These are phyloP conservation scores for Narthecium ossifragum DNA, from an alignment of 106 monocot species.

Conservation along the genomic window DNA sequence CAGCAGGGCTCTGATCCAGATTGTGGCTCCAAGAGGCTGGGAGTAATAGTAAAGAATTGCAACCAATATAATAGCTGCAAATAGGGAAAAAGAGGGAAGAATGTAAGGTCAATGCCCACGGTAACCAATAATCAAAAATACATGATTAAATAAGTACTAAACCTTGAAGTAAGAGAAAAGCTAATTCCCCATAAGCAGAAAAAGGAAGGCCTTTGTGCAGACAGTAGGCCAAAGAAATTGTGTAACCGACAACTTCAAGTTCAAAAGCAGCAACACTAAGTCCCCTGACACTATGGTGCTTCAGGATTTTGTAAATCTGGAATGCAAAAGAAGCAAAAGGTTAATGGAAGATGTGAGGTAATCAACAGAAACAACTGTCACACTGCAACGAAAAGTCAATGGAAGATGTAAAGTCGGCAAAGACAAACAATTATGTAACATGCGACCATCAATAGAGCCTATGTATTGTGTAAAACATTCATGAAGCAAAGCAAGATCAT, in stretches of 20 bases:
- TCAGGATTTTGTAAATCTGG: slow-evolving; percentile 80
- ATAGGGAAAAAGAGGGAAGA: slow-evolving; percentile 10
- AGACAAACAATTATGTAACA: too few relatives aligned
- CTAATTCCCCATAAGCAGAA: slow-evolving; percentile 90
- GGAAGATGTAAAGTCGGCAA: too few relatives aligned
- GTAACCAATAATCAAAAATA: not conserved
- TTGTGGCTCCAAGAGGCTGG: slow-evolving; percentile 49
- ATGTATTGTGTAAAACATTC: too few relatives aligned
- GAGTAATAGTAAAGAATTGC: slow-evolving; percentile 84
- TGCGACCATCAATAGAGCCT: too few relatives aligned
- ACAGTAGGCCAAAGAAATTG: slow-evolving; percentile 94
- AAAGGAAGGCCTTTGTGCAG: slow-evolving; percentile 87
- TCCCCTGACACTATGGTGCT: slow-evolving; percentile 72
- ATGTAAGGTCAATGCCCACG: not conserved
- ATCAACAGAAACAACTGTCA: too few relatives aligned
- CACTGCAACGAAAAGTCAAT: too few relatives aligned
- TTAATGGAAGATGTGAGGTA: too few relatives aligned
- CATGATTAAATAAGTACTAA: slow-evolving; percentile 5
- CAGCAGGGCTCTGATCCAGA: slow-evolving; percentile 60
- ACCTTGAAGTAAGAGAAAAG: slow-evolving; percentile 92
- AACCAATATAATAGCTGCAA: slow-evolving; percentile 82
- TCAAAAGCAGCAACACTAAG: slow-evolving; percentile 84
- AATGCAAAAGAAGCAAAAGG: slow-evolving; percentile 3
- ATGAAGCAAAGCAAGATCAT: too few relatives aligned
- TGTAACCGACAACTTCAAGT: slow-evolving; percentile 92